Evolutionary conservation across 2,329 filamentous ascomycete species (phyloP), one percentile per base, ranked within the genome.

Genomic region (Aspergillus pseudoterreus): DNA sequence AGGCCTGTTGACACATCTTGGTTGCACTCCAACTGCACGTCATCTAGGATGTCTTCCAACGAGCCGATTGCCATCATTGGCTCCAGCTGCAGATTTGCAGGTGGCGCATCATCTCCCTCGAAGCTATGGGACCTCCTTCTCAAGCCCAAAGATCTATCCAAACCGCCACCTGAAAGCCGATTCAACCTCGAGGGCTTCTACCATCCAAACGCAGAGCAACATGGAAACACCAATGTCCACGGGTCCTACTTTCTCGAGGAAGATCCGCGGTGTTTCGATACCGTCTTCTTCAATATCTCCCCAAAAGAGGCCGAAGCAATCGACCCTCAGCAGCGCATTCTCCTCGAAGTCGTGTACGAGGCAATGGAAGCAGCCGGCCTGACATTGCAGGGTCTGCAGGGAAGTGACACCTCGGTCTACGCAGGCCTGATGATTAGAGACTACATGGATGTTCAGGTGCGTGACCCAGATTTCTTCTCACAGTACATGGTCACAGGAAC

Each of bases 1-100:
- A 22, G 22, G 22, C 5, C 22, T 22, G 22, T 22, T 22, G 6
- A 22, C 22, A 22, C 22, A 22, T 22, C 22, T 22, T 22, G 22
- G 22, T 22, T 22, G 22, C 22, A 5, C 22, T 22, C 22, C 6
- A 22, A 22, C 22, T 6, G 6, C 22, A 22, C 22, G 6, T 22
- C 22, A 5, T 22, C 22, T 2, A 22, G 6, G 22, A 22, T 22
- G 22, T 22, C 22, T 22, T 22, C 22, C 6, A 22, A 22, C 17
- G 49, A 54, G 17, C 56, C 53, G 11, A 52, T 57, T 22, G 56
- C 53, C 14, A 49, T 57, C n/a, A 33, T 57, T 12, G 56, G 56
- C 6, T 50, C 17, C 15, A 41, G 27, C 4, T 56, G 53, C 35
- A 48, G 53, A 4, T 56, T 57, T 19, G 51, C 56, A 1, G 56